Base-by-base conservation (phyloP, 495 filamentous ascomycete genomes). In the Talaromyces stipitatus region DNA sequence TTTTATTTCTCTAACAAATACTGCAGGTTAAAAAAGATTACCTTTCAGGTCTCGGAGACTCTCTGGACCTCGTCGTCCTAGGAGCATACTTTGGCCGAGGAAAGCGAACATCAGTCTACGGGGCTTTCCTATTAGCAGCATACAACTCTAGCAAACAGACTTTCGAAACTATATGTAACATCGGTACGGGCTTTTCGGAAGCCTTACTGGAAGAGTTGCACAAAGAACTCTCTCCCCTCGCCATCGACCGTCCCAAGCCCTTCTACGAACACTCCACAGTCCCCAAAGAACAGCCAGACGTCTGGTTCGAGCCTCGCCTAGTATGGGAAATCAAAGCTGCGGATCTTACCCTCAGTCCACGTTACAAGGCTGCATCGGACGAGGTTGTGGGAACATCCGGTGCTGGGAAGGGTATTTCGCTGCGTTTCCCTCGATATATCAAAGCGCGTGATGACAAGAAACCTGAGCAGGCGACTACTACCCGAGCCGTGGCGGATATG, bases 291-390 rank as follows among this genome's bases (percentile, higher is more conserved):
- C 94, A 97, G 69, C 94, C 94, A 1, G 95, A 98, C 67, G 92
- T 98, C 29, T 98, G 94, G 94, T 95, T 98, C 67, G 94, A 97
- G 72, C 90, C 92, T 3, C 83, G 84, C 26, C 82, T 88, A 45
- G 95, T 98, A 2, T 98, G 94, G 94, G 94, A 98, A 71, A 91
- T 97, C 59, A 97, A 92, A 72, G 91, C 92, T 11, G 94, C 94
- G 2, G 94, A 97, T 79, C 70, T 98, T 63, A 97, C 91, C 3
- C 80, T 98, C 4, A 91, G 87, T 60, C 94, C 94, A 36, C 78
- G 91, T 27, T 98, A 98, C 68, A 89, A 92, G 66, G 95, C 95
- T 6, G 81, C 78, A 9, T 73, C 70, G 9, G 87, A 92, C 64
- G 82, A 85, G 6, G 79, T 76, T 56, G 67, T 65, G 6, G 73